Evolutionary conservation across 2,329 filamentous ascomycete genomes (phyloP).

Genomic region (Neopestalotiopsis rosae): DNA sequence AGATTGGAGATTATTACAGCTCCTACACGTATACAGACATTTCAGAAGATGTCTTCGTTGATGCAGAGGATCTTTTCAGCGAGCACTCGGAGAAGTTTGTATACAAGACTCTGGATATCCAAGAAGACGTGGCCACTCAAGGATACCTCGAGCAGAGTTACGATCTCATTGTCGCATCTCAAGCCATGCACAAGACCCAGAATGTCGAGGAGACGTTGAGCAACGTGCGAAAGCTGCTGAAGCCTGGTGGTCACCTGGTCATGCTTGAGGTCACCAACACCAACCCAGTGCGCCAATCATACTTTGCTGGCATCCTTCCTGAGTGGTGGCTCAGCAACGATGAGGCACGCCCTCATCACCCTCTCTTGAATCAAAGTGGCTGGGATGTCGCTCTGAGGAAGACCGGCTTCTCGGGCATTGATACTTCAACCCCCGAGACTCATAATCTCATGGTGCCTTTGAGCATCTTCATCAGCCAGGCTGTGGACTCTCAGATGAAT

Average conservation of each 20-base stretch:
- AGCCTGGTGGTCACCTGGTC: neutral
- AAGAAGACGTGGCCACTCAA: neutral
- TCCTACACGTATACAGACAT: neutral
- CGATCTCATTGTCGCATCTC: neutral
- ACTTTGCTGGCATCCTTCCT: neutral
- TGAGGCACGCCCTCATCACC: neutral
- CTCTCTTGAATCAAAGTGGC: neutral
- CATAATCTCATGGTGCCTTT: neutral
- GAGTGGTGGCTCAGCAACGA: neutral
- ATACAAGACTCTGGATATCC: neutral
- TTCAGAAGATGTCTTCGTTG: neutral
- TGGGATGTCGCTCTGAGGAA: neutral
- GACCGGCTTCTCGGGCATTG: neutral
- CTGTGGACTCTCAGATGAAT: neutral
- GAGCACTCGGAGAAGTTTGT: neutral
- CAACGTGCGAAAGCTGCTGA: neutral
- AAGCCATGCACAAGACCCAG: neutral
- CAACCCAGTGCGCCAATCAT: too few relatives aligned
- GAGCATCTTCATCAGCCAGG: neutral
- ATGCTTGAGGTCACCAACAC: neutral
- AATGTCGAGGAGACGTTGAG: neutral
- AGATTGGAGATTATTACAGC: neutral
- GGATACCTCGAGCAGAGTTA: neutral
- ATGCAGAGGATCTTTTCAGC: neutral
- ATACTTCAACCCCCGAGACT: conserved; percentile 7